These are phyloP conservation scores for Phoenix dactylifera DNA, from an alignment of 176 grass and related monocot species.

Conservation along the genomic window DNA sequence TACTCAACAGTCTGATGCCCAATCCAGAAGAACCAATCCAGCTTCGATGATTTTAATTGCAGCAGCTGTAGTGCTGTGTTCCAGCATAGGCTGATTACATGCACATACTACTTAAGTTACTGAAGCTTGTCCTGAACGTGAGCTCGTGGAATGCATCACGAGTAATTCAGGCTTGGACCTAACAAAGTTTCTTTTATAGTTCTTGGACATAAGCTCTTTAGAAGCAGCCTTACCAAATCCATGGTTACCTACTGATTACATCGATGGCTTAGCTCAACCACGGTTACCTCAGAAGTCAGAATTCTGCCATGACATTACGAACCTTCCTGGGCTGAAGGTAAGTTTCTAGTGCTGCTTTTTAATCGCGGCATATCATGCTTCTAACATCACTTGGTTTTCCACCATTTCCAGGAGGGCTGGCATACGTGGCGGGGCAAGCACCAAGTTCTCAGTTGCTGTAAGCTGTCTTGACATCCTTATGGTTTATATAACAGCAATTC, in stretches of 20 bases:
- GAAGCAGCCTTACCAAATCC: slow-evolving; percentile 52
- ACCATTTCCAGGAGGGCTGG: slow-evolving; percentile 43
- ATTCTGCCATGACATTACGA: slow-evolving; percentile 32
- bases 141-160: no score
- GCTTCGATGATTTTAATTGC: no score
- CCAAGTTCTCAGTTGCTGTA: slow-evolving; percentile 47
- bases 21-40: no score
- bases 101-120: no score
- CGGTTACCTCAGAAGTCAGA: slow-evolving; percentile 59
- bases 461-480: slow-evolving; percentile 19
- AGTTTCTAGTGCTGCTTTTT: background rate
- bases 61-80: no score
- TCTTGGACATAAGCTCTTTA: slow-evolving; percentile 70
- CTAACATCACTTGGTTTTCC: slow-evolving; percentile 16
- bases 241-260: slow-evolving; percentile 30
- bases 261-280: slow-evolving; percentile 23
- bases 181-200: slow-evolving; percentile 35
- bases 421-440: slow-evolving; percentile 36
- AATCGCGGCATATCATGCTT: background rate
- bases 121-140: no score
- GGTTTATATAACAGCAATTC: background rate
- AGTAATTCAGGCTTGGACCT: no score
- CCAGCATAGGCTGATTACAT: no score
- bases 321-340: slow-evolving; percentile 59
- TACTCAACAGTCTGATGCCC: no score